Evolutionary conservation across 73 alveolate genomes (phyloP), one percentile per base, ranked within the genome.

Genomic region (Paramecium primaurelia): DNA sequence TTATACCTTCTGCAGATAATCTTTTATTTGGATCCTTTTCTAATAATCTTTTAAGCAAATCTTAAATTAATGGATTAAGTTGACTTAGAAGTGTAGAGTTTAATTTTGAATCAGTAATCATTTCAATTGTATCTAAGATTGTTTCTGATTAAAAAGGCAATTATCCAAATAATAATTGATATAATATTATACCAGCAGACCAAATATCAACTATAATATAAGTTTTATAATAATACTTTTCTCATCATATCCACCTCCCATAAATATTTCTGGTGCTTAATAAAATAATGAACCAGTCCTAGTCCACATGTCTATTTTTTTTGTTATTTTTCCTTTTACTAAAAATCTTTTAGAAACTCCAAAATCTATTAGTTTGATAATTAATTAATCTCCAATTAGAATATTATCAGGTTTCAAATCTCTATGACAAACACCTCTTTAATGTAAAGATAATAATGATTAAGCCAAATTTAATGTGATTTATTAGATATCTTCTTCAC

Each of bases 221-320:
- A 64, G 26, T 38, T 10, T 14, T 18, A 36, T 16, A 4, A 1
- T 30, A 9, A 73, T 73, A 73, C 58, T 38, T 32, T 73, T 73
- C 32, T 80, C 59, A 38, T 73, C 34, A 64, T 58, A 87, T 42
- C 80, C 85, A 44, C 71, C 93, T 6, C 86, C 93, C 59, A 44
- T 87, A 77, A 87, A 87, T 34, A 87, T 77, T 87, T 87, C 93
- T 34, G 93, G 93, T 7, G 93, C 93, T 58, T 68, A 20, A 60
- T 49, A 87, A 60, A 73, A 68, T 77, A 87, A 34, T 6, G 93
- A 30, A 14, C 93, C 93, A 37, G 93, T 87, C 10, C 71, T 49
- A 11, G 93, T 87, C 59, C 93, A 87, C 93, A 87, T 87, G 18
- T 87, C 86, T 6, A 87, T 68, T 44, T 77, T 64, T 18, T 87